Percentiles rank a stretch among this genome's conserved stretches.
phyloP scores from a whole-genome alignment of 2,329 filamentous ascomycete species.

The Hypoxylon sp. region DNA sequence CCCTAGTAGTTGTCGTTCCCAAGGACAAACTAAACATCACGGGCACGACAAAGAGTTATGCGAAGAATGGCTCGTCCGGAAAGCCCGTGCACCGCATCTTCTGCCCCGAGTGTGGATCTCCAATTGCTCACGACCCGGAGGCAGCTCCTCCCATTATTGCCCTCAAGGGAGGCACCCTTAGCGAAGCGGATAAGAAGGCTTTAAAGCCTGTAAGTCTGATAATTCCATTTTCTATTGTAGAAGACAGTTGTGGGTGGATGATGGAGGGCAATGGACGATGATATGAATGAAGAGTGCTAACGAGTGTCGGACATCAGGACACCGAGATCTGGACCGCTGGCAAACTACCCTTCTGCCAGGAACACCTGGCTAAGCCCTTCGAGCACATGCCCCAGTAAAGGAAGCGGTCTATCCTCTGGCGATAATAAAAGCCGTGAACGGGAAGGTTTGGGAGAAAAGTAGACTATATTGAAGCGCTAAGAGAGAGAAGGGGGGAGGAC shows the following conservation, averaged over 20 bases:
- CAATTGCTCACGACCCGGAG: conserved; percentile 79
- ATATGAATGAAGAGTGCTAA: conserved; percentile 24
- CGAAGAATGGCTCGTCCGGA: conserved; percentile 72
- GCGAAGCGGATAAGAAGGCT: conserved; percentile 75
- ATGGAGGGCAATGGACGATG: neutral
- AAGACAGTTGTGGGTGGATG: neutral
- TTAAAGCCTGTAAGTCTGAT: conserved; percentile 71
- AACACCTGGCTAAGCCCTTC: conserved; percentile 74
- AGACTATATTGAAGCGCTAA: neutral
- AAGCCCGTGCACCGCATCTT: conserved; percentile 77
- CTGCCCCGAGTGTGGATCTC: conserved; percentile 78
- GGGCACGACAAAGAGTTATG: conserved; percentile 76
- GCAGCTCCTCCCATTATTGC: conserved; percentile 79
- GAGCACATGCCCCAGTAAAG: conserved; percentile 72
- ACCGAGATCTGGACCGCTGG: conserved; percentile 79
- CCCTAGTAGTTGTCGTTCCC: conserved; percentile 75
- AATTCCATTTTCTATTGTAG: neutral
- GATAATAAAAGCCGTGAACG: neutral
- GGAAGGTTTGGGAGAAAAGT: neutral
- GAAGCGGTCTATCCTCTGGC: neutral
- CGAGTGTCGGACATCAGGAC: conserved; percentile 58
- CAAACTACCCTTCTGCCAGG: conserved; percentile 80
- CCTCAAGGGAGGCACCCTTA: conserved; percentile 76
- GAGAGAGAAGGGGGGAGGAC: neutral
- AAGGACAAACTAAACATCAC: conserved; percentile 76